These are phyloP conservation scores for Inga leiocalycina DNA, from an alignment of 306 rosid species.

Conservation along the genomic window DNA sequence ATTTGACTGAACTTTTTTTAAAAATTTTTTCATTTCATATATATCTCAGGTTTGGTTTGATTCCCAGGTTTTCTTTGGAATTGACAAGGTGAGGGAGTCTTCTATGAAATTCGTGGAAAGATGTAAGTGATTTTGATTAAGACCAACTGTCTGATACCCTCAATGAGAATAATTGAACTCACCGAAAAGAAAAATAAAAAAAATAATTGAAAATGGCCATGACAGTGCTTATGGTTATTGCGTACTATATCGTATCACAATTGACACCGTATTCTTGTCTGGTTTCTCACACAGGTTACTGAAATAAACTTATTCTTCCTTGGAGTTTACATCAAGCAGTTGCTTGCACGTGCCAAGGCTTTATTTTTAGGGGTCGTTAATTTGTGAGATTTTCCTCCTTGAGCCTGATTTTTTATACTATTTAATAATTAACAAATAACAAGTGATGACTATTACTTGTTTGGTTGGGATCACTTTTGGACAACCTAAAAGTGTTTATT, in stretches of 20 bases:
- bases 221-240: slow-evolving; percentile 9
- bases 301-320: slow-evolving; percentile 13
- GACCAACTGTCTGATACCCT: slow-evolving; percentile 5
- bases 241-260: neutral
- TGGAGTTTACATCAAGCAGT: slow-evolving; percentile 10
- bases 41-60: slow-evolving; percentile 26
- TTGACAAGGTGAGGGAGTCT: slow-evolving; percentile 26
- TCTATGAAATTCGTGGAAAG: slow-evolving; percentile 14
- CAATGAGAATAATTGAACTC: slow-evolving; percentile 24
- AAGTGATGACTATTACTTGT: neutral
- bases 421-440: neutral
- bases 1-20: neutral
- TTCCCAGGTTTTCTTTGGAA: slow-evolving; percentile 38
- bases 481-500: too few relatives aligned
- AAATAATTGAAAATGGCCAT: slow-evolving; percentile 16
- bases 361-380: neutral
- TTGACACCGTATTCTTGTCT: slow-evolving; percentile 12
- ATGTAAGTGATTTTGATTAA: slow-evolving; percentile 22
- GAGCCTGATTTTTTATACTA: neutral
- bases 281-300: slow-evolving; percentile 11
- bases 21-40: too few relatives aligned
- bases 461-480: too few relatives aligned
- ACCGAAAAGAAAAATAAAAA: neutral
- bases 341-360: slow-evolving; percentile 19
- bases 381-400: slow-evolving; percentile 13